Base-by-base conservation (phyloP, 2,329 filamentous ascomycete genomes). In the Lizonia empirigonia region DNA sequence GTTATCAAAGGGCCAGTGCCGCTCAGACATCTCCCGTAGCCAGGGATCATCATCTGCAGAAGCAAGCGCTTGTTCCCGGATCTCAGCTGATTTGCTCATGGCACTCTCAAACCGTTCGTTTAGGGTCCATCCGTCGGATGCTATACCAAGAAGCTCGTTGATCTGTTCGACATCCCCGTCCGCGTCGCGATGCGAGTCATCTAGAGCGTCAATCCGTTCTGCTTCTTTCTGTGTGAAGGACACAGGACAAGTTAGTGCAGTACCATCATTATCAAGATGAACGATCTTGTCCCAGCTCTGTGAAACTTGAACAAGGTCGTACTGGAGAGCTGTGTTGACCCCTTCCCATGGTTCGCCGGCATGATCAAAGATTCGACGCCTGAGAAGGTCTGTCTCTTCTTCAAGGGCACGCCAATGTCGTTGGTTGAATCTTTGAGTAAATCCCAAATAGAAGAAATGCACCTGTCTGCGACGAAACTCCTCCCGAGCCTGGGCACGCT, bases 371-470 rank as follows among this genome's bases (percentile, higher is more conserved):
- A 63, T 46, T 20, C 59, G 59, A 13, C 58, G 61, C 36, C 50
- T 62, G 13, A 68, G 53, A 13, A 67, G 37, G 35, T 44, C 53
- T 40, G 46, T 32, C 4, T 63, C 54, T 38, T 62, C 19, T 39
- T 58, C 38, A n/a, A 71, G 53, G 5, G 65, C 63, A 19, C 52
- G 27, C 52, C 55, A 66, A 51, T 72, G 68, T 24, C 29, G 36
- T 20, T 59, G 26, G 34, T 71, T 70, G 34, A 64, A 20, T 37
- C 56, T 40, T 30, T 56, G 52, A 7, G 66, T 65, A 23, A 61
- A 61, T 5, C 56, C 63, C n/a, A 71, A 41, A 29, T 72, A 70
- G 30, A 60, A 68, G 50, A 63, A 71, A 24, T 70, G 67, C 19
- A 69, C 27, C 26, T 69, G 62, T n/a, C 65, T 49, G 32, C 63